These are phyloP conservation scores for Mycena rebaudengoi DNA, from an alignment of 768 basidiomycete genomes.

Conservation along the genomic window DNA sequence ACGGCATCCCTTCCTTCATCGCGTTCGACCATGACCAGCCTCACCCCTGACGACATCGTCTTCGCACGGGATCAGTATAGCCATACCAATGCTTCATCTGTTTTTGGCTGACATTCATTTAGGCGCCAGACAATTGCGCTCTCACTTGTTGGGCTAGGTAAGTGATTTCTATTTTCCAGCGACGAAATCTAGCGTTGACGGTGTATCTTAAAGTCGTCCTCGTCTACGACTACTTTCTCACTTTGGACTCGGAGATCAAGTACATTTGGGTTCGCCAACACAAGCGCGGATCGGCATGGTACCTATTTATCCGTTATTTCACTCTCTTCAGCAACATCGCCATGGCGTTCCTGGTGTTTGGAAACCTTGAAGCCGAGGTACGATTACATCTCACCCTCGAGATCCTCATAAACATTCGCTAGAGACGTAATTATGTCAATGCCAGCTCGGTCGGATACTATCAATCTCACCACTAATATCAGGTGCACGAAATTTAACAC, in stretches of 20 bases:
- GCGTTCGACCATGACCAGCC: no score
- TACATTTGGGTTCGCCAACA: background rate
- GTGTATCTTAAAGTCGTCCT: background rate
- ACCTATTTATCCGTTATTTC: background rate
- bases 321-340: background rate
- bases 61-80: background rate
- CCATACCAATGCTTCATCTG: no score
- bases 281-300: background rate
- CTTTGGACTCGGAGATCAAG: background rate
- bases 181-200: background rate
- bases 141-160: background rate
- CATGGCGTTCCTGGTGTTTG: background rate
- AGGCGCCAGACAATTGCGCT: background rate
- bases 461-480: background rate
- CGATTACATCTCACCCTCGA: background rate
- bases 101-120: no score
- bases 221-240: background rate
- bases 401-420: background rate
- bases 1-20: no score
- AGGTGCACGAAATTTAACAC: background rate
- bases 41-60: background rate
- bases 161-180: background rate
- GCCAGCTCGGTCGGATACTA: background rate
- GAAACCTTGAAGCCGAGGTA: background rate
- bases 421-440: background rate